Evolutionary conservation across 768 basidiomycete genomes (phyloP), one percentile per base, ranked within the genome.

Genomic region (Leucocoprinus birnbaumii): DNA sequence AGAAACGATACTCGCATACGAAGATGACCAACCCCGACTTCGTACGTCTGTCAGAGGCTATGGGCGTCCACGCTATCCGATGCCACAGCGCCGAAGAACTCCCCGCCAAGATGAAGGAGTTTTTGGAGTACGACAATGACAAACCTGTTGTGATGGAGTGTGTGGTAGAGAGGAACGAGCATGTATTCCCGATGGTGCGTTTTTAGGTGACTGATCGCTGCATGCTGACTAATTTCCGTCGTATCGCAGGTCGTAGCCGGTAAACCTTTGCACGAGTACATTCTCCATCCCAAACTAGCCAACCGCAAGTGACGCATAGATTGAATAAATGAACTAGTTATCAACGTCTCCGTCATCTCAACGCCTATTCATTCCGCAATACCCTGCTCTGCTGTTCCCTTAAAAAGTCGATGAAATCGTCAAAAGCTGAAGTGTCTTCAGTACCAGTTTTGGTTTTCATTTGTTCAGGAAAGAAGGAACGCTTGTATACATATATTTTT

Each of bases 71-170:
- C 64, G 95, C 90, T 19, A 84, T 98, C 63, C 81, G 91, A 57
- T 91, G 87, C 68, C 71, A 75, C 48, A 80, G 65, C 25, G 66
- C 78, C 1, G 85, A 79, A 41, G 94, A 99, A 52, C 79, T 99
- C 8, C 92, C 94, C 0, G 84, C 81, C 34, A 97, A 90, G 80
- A 98, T 99, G 96, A 94, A 94, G 77, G 94, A 98, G 79, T 95
- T 99, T 75, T 78, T 99, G 60, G 95, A 95, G 74, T 96, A 95
- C 67, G 91, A 96, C 61, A 85, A 82, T 55, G 80, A 79, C 55
- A 87, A 83, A 71, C 97, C 97, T 2, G 81, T 98, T 40, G 70
- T 99, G 59, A 75, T 99, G 79, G 97, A 99, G 72, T 96, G 93
- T 67, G 40, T 86, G 50, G 91, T 98, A 45, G 86, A 89, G 71